Evolutionary conservation across 805 yeast genomes (phyloP), one percentile per base, ranked within the genome.

Genomic region (Kodamaea fukazawae): DNA sequence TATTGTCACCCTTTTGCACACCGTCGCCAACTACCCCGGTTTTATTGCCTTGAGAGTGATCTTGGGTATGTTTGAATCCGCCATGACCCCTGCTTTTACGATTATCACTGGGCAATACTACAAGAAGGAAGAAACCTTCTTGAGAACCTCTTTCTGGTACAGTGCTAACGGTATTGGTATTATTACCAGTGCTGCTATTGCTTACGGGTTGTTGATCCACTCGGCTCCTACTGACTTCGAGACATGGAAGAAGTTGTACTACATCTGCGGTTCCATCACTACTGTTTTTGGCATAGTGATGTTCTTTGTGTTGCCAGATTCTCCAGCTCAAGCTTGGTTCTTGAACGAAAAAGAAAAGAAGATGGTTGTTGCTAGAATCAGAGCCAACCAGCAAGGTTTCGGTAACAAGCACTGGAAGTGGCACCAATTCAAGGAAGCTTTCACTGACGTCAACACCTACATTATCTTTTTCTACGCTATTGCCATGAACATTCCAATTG

Each of bases 181-280:
- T 20, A 58, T 75, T 17, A 31, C 76, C 22, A 78, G 81, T n/a
- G 47, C 57, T 25, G 70, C 73, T 23, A 72, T 81, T 42, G 79
- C 85, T 1, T 79, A 78, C 48, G 83, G 81, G 11, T 50, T 75
- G 37, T 32, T 28, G 14, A 30, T 15, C 13, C 34, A 45, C 17
- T 26, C 35, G 2, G 60, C 67, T 44, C 63, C 71, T 48, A 61
- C 55, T 10, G 43, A 44, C 7, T 57, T 79, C 3, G 65, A 57
- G 3, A 67, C 81, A 3, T 85, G 90, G 90, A 78, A 75, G 51
- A 54, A 77, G 10, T 55, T 81, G 3, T 84, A 73, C 53, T 60
- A 84, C 34, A 65, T 81, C 22, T 71, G 76, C 29, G 95, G 93
- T 11, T 54, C 68, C 5, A 66, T 78, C 41, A 81, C 87, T 2